Percentiles rank a stretch among this genome's conserved stretches.
Conservation (phyloP, 495 filamentous ascomycete species). For the Neurospora sp. region DNA sequence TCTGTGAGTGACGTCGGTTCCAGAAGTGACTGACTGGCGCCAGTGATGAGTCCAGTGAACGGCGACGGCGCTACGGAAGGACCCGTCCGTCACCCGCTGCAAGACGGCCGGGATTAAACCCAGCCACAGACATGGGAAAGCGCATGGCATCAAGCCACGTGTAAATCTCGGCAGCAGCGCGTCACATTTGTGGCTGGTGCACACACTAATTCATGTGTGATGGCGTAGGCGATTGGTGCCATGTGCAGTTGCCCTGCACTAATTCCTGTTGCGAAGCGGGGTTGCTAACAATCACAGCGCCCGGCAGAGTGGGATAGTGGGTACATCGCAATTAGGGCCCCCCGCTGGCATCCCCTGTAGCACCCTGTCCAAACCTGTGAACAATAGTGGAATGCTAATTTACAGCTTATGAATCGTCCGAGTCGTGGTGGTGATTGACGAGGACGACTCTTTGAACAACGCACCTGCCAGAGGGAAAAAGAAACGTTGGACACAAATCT, state of each 20-base stretch:
- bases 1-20: not conserved
- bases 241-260: not conserved
- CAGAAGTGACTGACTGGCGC: not conserved
- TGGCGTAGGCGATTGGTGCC: not conserved
- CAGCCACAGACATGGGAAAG: not conserved
- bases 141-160: not conserved
- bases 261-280: not conserved
- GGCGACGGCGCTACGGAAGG: not conserved
- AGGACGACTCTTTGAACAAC: not conserved
- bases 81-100: not conserved
- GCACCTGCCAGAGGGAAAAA: not conserved
- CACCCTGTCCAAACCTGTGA: no score
- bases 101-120: not conserved
- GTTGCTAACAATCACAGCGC: not conserved
- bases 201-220: not conserved
- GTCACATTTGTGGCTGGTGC: not conserved
- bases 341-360: not conserved
- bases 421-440: not conserved
- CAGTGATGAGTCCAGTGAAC: not conserved
- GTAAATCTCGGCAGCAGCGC: not conserved
- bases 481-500: not conserved
- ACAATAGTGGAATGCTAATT: not conserved
- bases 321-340: not conserved
- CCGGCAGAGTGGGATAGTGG: not conserved
- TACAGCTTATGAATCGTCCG: not conserved